Percentiles rank a stretch among this genome's conserved stretches.
These are phyloP conservation scores for Zygnema cylindricum DNA, from an alignment of 139 green algal genomes.

Conservation along the genomic window DNA sequence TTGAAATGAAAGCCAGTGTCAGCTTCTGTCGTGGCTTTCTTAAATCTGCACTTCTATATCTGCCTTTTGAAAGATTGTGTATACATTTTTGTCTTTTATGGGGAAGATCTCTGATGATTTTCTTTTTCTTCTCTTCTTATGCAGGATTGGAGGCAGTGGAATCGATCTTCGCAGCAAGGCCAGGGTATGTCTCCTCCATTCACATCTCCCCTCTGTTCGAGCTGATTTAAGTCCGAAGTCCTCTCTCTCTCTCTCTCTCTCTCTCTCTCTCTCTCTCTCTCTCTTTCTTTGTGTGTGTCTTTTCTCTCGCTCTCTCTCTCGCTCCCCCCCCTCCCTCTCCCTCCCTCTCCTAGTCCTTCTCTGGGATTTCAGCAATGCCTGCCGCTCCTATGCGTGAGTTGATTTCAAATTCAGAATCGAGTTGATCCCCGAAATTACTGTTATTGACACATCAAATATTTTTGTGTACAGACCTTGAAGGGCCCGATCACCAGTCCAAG, in stretches of 20 bases:
- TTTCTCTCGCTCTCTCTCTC: not conserved
- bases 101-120: too few species aligned
- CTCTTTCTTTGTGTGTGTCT: not conserved
- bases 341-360: not conserved
- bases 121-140: too few species aligned
- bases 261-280: not conserved
- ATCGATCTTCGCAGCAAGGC: slow-evolving; percentile 49
- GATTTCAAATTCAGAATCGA: not conserved
- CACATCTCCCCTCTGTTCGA: too few species aligned
- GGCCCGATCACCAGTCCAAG: slow-evolving; percentile 28
- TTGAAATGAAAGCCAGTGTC: too few species aligned
- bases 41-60: too few species aligned
- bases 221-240: not conserved
- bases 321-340: not conserved
- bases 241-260: not conserved
- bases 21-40: too few species aligned
- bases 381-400: not conserved
- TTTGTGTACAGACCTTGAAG: slow-evolving; percentile 49
- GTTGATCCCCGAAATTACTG: not conserved
- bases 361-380: too few species aligned
- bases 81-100: too few species aligned
- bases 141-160: slow-evolving; percentile 41
- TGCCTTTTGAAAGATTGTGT: too few species aligned
- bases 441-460: not conserved
- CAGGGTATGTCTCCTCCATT: slow-evolving; percentile 22